These are phyloP conservation scores for Penicillium hesseltinei DNA, from an alignment of 2,329 filamentous ascomycete species.

Conservation along the genomic window DNA sequence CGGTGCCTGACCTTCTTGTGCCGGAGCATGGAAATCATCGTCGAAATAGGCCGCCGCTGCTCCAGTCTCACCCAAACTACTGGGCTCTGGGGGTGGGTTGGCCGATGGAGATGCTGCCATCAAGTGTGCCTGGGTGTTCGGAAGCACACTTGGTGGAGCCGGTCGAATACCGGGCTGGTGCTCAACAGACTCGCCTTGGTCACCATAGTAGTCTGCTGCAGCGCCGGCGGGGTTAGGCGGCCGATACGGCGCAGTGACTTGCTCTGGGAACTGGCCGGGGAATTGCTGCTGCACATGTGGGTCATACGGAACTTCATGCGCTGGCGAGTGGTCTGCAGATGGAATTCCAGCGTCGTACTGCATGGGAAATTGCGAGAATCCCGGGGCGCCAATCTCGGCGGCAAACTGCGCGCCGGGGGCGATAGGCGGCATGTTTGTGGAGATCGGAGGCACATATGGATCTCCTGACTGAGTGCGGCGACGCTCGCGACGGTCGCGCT, in stretches of 20 bases:
- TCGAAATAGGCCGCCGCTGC: slow-evolving; percentile 59
- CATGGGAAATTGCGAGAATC: slow-evolving; percentile 36
- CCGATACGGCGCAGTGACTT: slow-evolving; percentile 47
- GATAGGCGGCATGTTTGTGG: slow-evolving; percentile 23
- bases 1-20: slow-evolving; percentile 17
- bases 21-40: slow-evolving; percentile 17
- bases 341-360: slow-evolving; percentile 29
- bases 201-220: slow-evolving; percentile 62
- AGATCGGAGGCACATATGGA: slow-evolving; percentile 22
- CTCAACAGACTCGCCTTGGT: slow-evolving; percentile 60
- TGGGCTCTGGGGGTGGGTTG: slow-evolving; percentile 60
- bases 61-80: slow-evolving; percentile 44
- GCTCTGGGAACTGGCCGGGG: slow-evolving; percentile 55
- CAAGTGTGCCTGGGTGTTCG: slow-evolving; percentile 57
- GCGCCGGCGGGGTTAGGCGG: slow-evolving; percentile 51
- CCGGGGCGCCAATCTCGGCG: slow-evolving; percentile 30
- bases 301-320: slow-evolving; percentile 35
- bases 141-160: slow-evolving; percentile 52
- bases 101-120: slow-evolving; percentile 51
- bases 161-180: slow-evolving; percentile 61
- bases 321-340: slow-evolving; percentile 18
- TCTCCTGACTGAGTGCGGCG: slow-evolving; percentile 33
- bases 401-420: slow-evolving; percentile 29
- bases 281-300: slow-evolving; percentile 58
- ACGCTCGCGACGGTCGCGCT: slow-evolving; percentile 27